Conservation (phyloP, 2,329 filamentous ascomycete species). For the Xylaria sp. region DNA sequence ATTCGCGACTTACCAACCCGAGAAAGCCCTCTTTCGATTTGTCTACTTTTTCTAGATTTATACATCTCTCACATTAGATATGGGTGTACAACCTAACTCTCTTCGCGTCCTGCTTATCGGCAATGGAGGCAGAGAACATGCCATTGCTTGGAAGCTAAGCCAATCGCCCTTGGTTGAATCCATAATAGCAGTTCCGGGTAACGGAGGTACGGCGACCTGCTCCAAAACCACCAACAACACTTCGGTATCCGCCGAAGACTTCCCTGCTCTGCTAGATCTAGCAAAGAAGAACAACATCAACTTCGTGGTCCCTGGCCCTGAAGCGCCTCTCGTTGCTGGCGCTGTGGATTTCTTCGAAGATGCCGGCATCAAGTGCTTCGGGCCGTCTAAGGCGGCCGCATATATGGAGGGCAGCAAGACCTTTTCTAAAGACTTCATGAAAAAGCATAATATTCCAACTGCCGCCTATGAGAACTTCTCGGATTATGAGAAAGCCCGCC, state of each 20-base stretch:
- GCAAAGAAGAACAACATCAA: constrained; percentile 79
- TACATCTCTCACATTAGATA: constrained; percentile 31
- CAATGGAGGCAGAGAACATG: constrained; percentile 94
- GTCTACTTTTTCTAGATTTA: neutral
- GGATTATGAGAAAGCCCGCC: constrained; percentile 75
- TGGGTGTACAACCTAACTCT: constrained; percentile 46
- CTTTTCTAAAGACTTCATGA: constrained; percentile 98
- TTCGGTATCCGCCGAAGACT: constrained; percentile 78
- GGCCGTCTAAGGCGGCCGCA: constrained; percentile 85
- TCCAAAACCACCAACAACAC: constrained; percentile 79
- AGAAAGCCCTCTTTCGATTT: neutral
- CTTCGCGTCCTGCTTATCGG: constrained; percentile 87
- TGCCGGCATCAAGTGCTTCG: constrained; percentile 83
- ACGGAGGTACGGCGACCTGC: constrained; percentile 82
- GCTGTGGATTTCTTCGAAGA: constrained; percentile 83
- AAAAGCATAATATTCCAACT: constrained; percentile 87
- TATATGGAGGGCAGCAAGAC: constrained; percentile 96
- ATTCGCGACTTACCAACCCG: neutral
- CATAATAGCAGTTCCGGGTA: constrained; percentile 79
- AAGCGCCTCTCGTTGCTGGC: constrained; percentile 92
- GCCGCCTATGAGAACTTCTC: constrained; percentile 91
- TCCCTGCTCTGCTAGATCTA: constrained; percentile 78
- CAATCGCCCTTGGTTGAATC: constrained; percentile 82
- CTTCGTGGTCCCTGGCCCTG: constrained; percentile 89
- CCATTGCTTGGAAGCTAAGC: constrained; percentile 91